phyloP scores from a whole-genome alignment of 805 yeast genomes.

The Blastobotrys mokoenaii region DNA sequence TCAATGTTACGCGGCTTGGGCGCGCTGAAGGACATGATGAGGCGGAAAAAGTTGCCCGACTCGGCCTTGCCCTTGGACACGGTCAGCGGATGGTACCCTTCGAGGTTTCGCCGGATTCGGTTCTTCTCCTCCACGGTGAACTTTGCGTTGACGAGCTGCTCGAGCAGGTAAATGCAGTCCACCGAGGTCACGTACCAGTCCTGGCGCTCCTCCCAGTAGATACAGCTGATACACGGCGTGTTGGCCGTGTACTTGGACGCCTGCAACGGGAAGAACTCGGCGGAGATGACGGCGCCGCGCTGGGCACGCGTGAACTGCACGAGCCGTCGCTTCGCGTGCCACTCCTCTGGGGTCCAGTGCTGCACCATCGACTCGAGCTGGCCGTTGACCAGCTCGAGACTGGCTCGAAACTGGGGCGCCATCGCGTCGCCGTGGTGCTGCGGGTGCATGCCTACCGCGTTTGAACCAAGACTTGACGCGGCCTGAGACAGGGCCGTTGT shows the following conservation, averaged over 20 bases:
- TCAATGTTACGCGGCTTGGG: conserved; percentile 66
- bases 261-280: conserved; percentile 33
- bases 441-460: conserved; percentile 1
- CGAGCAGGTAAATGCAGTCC: conserved; percentile 50
- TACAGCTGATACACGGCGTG: conserved; percentile 48
- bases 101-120: conserved; percentile 58
- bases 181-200: conserved; percentile 54
- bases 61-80: conserved; percentile 41
- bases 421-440: conserved; percentile 1
- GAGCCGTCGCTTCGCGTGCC: conserved; percentile 36
- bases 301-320: conserved; percentile 39
- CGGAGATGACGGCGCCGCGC: conserved; percentile 28
- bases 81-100: conserved; percentile 53
- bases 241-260: conserved; percentile 32
- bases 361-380: conserved; percentile 31
- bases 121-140: conserved; percentile 64
- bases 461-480: conserved; percentile 13
- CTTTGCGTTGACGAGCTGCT: conserved; percentile 43
- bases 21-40: conserved; percentile 51
- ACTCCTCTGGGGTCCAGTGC: conserved; percentile 42
- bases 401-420: conserved; percentile 18
- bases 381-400: conserved; percentile 22
- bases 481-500: conserved; percentile 22
- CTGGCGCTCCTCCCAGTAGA: conserved; percentile 44
- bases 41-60: conserved; percentile 33